These are phyloP conservation scores for Thinopyrum elongatum DNA, from an alignment of 176 grass and related monocot genomes.

Conservation along the genomic window DNA sequence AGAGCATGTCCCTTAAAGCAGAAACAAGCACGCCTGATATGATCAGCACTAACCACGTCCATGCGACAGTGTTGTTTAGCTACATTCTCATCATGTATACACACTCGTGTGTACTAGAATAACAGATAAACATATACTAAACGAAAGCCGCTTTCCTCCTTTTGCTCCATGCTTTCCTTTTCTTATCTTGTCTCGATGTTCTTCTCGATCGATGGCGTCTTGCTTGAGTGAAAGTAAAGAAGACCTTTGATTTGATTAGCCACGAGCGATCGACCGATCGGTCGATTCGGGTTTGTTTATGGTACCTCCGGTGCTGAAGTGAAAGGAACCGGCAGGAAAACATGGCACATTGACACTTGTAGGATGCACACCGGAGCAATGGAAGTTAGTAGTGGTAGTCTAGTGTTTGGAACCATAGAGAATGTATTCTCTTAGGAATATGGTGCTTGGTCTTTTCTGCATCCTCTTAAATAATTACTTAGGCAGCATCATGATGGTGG, in stretches of 20 bases:
- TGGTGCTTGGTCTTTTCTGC: constrained; percentile 13
- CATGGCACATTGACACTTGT: neutral
- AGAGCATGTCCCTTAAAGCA: constrained; percentile 61
- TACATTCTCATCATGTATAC: constrained; percentile 2
- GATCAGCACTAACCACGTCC: neutral
- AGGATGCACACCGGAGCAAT: neutral
- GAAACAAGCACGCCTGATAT: constrained; percentile 33
- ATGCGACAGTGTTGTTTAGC: constrained; percentile 9
- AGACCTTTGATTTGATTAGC: neutral
- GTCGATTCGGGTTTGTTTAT: constrained; percentile 9
- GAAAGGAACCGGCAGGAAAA: neutral
- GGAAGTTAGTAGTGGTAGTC: neutral
- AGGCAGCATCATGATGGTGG: constrained; percentile 19
- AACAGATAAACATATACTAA: neutral
- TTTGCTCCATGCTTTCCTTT: constrained; percentile 16
- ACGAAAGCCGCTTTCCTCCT: constrained; percentile 17
- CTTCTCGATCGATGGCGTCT: constrained; percentile 8
- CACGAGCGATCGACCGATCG: neutral
- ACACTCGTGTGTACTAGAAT: constrained; percentile 13
- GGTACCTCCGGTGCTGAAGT: neutral
- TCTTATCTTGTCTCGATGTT: constrained; percentile 20
- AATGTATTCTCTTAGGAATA: neutral
- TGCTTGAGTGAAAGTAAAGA: constrained; percentile 43
- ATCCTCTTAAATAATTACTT: neutral
- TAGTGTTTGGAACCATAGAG: neutral